Evolutionary conservation across 495 filamentous ascomycete species (phyloP).

Genomic region (Neurospora terricola): DNA sequence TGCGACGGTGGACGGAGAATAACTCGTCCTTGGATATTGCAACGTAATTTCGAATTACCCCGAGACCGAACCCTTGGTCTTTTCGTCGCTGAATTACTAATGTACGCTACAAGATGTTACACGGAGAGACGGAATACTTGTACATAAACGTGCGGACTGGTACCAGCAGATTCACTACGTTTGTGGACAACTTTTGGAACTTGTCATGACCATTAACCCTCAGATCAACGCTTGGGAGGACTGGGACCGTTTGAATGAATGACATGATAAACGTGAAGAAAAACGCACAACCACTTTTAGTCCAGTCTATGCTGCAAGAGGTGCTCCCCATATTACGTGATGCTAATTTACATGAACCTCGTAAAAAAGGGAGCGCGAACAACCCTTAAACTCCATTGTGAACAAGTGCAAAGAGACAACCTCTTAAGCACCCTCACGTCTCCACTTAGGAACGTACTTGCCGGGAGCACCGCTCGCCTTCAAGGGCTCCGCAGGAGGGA

Average conservation of each 20-base stretch:
- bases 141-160: background rate
- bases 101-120: background rate
- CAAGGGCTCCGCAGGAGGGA: conserved; percentile 27
- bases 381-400: conserved; percentile 13
- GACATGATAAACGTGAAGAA: background rate
- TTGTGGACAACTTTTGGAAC: background rate
- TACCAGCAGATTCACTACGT: background rate
- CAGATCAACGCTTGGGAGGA: background rate
- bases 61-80: background rate
- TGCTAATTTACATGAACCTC: conserved; percentile 21
- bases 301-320: background rate
- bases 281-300: background rate
- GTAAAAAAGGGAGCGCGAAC: conserved; percentile 9
- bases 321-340: conserved; percentile 15
- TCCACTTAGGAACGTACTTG: conserved; percentile 35
- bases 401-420: conserved; percentile 8
- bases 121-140: background rate
- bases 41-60: background rate
- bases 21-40: background rate
- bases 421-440: conserved; percentile 14
- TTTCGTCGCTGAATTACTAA: background rate
- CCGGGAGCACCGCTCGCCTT: conserved; percentile 34
- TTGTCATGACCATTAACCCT: background rate
- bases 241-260: background rate
- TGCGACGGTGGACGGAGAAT: background rate